A percentile compares a stretch with the other conserved stretches of the same genome.
phyloP scores from a whole-genome alignment of 129 eudicot species.

The Arctium minus region DNA sequence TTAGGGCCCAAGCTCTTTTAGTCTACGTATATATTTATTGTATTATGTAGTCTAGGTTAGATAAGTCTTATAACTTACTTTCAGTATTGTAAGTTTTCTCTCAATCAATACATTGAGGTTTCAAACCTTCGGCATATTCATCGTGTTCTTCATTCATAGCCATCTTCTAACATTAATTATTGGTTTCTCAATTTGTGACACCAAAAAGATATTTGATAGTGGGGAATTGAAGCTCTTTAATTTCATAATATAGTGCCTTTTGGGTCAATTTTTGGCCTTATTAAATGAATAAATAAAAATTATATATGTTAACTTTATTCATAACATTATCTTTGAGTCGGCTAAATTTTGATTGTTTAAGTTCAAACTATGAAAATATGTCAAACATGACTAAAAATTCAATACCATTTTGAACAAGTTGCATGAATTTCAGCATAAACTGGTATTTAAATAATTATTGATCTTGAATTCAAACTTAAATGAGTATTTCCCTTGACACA shows the following conservation, averaged over 20 bases:
- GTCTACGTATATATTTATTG: too few relatives aligned
- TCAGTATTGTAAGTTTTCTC: too few relatives aligned
- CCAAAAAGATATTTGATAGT: constrained; percentile 15
- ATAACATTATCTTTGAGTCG: neutral
- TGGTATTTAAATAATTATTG: too few relatives aligned
- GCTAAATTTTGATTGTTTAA: neutral
- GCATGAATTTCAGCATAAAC: too few relatives aligned
- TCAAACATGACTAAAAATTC: neutral
- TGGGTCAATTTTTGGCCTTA: neutral
- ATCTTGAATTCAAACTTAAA: neutral
- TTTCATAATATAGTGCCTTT: constrained; percentile 8
- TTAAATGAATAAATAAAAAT: neutral
- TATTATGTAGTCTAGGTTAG: too few relatives aligned
- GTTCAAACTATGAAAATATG: neutral
- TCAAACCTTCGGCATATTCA: too few relatives aligned
- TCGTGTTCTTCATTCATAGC: too few relatives aligned
- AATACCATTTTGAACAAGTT: too few relatives aligned
- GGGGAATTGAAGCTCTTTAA: constrained; percentile 21
- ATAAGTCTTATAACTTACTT: too few relatives aligned
- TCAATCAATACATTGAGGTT: too few relatives aligned
- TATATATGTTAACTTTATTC: neutral
- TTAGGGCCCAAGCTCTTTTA: too few relatives aligned
- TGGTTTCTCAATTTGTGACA: constrained; percentile 19
- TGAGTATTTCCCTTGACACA: neutral
- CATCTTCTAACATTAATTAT: too few relatives aligned